Conservation (phyloP, 768 basidiomycete species). For the Lepiota venenata region DNA sequence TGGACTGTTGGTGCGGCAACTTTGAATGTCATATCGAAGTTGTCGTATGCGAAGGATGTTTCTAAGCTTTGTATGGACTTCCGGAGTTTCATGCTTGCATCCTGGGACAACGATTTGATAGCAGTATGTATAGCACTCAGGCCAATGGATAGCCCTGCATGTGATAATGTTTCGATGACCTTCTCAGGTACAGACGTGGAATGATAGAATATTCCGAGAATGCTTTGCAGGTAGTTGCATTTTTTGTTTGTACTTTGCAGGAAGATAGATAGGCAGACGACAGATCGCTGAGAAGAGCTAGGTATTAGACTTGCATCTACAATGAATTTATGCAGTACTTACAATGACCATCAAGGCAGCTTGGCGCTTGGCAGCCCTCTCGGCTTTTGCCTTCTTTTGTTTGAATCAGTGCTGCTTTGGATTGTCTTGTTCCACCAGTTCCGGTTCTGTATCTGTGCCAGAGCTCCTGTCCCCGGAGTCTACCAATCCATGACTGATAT, state of each 20-base stretch:
- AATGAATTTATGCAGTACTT: neutral
- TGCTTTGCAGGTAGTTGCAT: constrained; percentile 21
- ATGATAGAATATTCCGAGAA: constrained; percentile 27
- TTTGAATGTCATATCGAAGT: constrained; percentile 23
- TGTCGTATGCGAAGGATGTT: constrained; percentile 20
- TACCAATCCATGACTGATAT: neutral
- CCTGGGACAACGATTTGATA: constrained; percentile 13
- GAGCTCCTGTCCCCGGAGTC: too few relatives aligned
- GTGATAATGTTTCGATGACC: constrained; percentile 22
- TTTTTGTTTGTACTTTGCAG: constrained; percentile 22
- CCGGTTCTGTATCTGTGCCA: too few relatives aligned
- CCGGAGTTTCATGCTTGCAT: constrained; percentile 5
- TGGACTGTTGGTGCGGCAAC: constrained; percentile 17
- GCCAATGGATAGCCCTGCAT: constrained; percentile 23
- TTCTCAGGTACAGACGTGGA: constrained; percentile 20
- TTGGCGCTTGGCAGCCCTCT: too few relatives aligned
- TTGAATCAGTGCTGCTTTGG: too few relatives aligned
- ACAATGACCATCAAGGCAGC: neutral
- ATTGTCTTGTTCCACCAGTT: too few relatives aligned
- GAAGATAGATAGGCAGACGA: constrained; percentile 22
- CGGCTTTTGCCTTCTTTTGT: too few relatives aligned
- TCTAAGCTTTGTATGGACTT: constrained; percentile 13
- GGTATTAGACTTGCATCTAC: neutral
- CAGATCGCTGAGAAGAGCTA: constrained; percentile 17
- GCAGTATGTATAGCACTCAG: constrained; percentile 14